Evolutionary conservation across 2,329 filamentous ascomycete species (phyloP).

Genomic region (Cladophialophora yegresii): DNA sequence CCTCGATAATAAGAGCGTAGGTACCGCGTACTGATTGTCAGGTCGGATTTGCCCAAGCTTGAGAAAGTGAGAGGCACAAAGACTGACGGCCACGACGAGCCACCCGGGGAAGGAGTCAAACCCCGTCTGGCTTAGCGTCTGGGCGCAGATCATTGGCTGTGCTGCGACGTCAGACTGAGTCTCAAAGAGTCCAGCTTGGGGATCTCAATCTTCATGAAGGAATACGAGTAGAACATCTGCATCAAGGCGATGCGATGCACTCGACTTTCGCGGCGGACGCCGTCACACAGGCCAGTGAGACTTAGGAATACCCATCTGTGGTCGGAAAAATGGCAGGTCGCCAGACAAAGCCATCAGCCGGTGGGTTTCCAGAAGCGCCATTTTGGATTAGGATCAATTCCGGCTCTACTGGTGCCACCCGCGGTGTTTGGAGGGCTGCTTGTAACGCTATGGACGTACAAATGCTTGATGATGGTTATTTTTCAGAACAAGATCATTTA

Average conservation of each 20-base stretch:
- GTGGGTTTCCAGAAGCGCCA: slow-evolving; percentile 12
- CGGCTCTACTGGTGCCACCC: slow-evolving; percentile 62
- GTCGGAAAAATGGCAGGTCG: slow-evolving; percentile 1
- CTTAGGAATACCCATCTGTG: not conserved
- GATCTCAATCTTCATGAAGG: not conserved
- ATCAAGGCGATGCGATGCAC: slow-evolving; percentile 15
- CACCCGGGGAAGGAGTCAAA: not conserved
- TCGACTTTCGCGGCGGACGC: slow-evolving; percentile 1
- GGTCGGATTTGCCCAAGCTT: not conserved
- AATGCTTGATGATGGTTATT: slow-evolving; percentile 71
- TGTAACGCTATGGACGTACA: slow-evolving; percentile 63
- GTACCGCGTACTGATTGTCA: not conserved
- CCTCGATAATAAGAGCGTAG: not conserved
- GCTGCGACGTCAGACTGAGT: not conserved
- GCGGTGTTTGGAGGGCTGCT: slow-evolving; percentile 67
- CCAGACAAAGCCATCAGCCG: too few species aligned
- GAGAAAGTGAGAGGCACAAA: not conserved
- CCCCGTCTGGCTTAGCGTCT: not conserved
- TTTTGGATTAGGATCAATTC: slow-evolving; percentile 40
- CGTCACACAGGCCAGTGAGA: not conserved
- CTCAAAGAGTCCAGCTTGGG: not conserved
- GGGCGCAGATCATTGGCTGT: not conserved
- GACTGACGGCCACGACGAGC: not conserved
- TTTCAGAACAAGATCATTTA: slow-evolving; percentile 84
- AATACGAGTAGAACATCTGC: not conserved